Evolutionary conservation across 495 filamentous ascomycete species (phyloP).

Genomic region (Neurospora sp.): DNA sequence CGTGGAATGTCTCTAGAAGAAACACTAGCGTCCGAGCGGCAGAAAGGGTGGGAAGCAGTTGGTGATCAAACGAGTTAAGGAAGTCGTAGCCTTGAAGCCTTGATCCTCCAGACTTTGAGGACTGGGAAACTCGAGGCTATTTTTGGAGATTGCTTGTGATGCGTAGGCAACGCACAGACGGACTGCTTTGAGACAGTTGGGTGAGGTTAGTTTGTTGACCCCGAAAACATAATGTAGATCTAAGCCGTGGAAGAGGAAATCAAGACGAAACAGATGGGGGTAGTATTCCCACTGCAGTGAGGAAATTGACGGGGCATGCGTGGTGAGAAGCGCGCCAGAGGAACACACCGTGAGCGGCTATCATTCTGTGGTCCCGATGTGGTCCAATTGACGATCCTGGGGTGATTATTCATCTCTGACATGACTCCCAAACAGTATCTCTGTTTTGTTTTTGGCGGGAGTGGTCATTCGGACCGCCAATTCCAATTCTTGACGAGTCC

Average conservation of each 20-base stretch:
- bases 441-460: background rate
- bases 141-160: background rate
- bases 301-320: background rate
- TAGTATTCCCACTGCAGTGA: background rate
- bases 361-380: background rate
- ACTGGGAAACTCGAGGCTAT: background rate
- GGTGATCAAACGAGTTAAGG: background rate
- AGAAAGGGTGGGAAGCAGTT: constrained; percentile 1
- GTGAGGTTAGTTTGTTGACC: background rate
- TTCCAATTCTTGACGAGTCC: background rate
- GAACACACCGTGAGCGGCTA: background rate
- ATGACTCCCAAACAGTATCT: background rate
- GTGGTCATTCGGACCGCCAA: background rate
- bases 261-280: background rate
- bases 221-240: background rate
- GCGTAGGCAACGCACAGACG: background rate
- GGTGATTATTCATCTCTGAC: background rate
- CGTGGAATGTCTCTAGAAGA: constrained; percentile 32
- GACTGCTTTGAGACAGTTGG: background rate
- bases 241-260: background rate
- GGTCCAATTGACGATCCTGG: background rate
- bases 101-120: background rate
- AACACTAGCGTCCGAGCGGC: constrained; percentile 17
- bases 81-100: background rate
- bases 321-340: background rate